Evolutionary conservation across 2,329 filamentous ascomycete species (phyloP), one percentile per base, ranked within the genome.

Genomic region (Cladophialophora yegresii): DNA sequence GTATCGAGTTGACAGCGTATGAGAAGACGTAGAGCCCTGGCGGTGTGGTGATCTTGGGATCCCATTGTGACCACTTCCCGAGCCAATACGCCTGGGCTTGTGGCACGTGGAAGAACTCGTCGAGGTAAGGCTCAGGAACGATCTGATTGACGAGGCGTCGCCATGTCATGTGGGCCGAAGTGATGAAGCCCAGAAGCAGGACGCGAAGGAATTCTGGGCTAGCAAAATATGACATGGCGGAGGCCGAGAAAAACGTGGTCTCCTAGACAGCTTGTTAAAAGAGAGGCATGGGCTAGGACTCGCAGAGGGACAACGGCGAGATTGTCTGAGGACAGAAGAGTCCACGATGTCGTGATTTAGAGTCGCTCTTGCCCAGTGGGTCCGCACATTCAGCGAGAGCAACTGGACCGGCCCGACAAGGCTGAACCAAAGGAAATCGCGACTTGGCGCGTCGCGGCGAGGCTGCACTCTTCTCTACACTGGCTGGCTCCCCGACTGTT

Each of bases 1-100:
- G 85, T 67, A 86, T 83, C 50, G 63, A 58, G 49, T 64, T 70
- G 66, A 71, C 57, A 4, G 63, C 79, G 75, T 81, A 92, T 80
- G 77, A 76, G 69, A 70, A 75, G 54, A 80, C 81, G 73, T 82
- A 92, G 80, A 99, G 80, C 36, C 93, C 95, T 0, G 95, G 93
- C 0, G 95, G 95, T 1, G 95, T 99, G 0, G 95, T 99, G 74
- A 99, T 95, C 76, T 98, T 99, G 65, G 93, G 89, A 77, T 99
- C 93, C 95, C 95, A 99, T 62, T 91, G 83, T 12, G 77, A 75
- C 79, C 89, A 96, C 60, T 84, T 84, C 10, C 89, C 88, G 1
- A 55, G 33, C 76, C 93, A 97, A 76, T 96, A 99, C 32, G 85
- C 86, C 72, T 96, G 91, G 0, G 92, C 92, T 77, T 99, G 95